Evolutionary conservation across 164 flowering plant species (phyloP).

Genomic region (Amborella trichopoda): DNA sequence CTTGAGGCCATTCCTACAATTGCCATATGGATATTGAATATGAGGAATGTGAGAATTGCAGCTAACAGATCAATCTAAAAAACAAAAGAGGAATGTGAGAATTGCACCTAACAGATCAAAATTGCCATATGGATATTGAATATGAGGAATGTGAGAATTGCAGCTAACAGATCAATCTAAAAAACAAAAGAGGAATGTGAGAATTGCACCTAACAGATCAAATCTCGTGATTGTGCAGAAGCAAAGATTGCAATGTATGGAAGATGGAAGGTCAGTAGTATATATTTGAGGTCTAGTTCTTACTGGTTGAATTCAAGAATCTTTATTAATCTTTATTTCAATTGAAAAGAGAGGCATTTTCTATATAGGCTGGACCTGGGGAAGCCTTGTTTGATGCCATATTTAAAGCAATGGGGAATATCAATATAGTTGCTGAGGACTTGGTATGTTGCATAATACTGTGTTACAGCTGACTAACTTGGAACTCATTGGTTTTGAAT

Average conservation of each 20-base stretch:
- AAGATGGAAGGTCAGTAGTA: conserved; percentile 71
- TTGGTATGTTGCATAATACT: conserved; percentile 69
- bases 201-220: too few relatives aligned
- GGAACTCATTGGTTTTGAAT: background rate
- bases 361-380: conserved; percentile 89
- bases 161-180: too few relatives aligned
- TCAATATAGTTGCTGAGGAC: conserved; percentile 87
- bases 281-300: background rate
- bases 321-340: conserved; percentile 1
- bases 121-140: too few relatives aligned
- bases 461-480: background rate
- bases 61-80: too few relatives aligned
- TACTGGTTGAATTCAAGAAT: background rate
- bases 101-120: too few relatives aligned
- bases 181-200: too few relatives aligned
- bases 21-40: too few relatives aligned
- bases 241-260: conserved; percentile 77
- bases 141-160: too few relatives aligned
- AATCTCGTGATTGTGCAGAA: conserved; percentile 39
- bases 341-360: too few relatives aligned
- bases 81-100: too few relatives aligned
- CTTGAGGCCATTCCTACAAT: too few relatives aligned
- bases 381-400: conserved; percentile 81
- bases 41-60: too few relatives aligned
- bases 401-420: conserved; percentile 56